Conservation (phyloP, 495 filamentous ascomycete genomes). For the Tuber umbilicatum region DNA sequence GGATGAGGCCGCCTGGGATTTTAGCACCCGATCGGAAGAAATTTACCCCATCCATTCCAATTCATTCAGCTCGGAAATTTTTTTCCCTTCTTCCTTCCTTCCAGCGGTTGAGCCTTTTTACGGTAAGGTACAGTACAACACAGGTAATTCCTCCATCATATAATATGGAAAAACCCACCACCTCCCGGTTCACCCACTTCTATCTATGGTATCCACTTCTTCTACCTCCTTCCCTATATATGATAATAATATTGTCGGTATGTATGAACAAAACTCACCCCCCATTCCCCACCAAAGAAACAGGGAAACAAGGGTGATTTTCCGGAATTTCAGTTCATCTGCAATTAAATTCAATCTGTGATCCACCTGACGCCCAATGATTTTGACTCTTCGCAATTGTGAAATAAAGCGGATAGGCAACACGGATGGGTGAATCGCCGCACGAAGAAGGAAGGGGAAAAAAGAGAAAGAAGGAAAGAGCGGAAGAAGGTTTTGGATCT, state of each 20-base stretch:
- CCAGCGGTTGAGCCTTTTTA: no score
- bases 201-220: background rate
- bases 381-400: conserved; percentile 33
- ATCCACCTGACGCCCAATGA: conserved; percentile 39
- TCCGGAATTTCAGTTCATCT: conserved; percentile 26
- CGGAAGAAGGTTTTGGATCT: background rate
- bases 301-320: background rate
- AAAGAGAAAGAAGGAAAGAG: background rate
- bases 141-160: no score
- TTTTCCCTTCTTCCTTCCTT: background rate
- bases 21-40: background rate
- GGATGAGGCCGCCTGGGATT: background rate
- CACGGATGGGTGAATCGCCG: conserved; percentile 42
- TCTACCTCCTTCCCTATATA: no score
- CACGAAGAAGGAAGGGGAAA: conserved; percentile 30
- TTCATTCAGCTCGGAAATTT: background rate
- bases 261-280: background rate
- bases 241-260: no score
- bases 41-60: background rate
- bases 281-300: background rate
- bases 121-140: no score
- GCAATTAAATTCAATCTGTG: conserved; percentile 42
- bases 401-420: conserved; percentile 38
- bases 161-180: no score
- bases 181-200: no score